Evolutionary conservation across 164 flowering plant species (phyloP), one percentile per base, ranked within the genome.

Genomic region (Akebia trifoliata): DNA sequence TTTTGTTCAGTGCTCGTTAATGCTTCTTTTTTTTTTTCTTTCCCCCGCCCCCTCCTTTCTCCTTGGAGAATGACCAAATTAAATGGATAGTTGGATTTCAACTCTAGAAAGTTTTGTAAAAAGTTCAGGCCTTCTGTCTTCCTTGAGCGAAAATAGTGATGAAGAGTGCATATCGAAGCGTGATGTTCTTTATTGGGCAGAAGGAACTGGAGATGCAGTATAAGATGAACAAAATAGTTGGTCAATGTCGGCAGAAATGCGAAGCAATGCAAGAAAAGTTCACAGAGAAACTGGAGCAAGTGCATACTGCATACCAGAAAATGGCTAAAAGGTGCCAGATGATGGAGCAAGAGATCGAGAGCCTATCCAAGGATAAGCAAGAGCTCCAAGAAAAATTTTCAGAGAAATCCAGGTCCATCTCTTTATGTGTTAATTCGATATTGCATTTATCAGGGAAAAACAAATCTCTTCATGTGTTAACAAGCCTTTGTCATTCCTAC

Each of bases 321-420:
- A 78, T 84, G 87, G 79, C 78, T 35, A 86, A 85, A 63, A 89
- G 81, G 75, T 89, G 95, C 67, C 98, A 92, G 68, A 81, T 87
- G 85, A 69, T 89, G 89, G 89, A 92, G 67, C 96, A 83, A 64
- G 95, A 92, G 78, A 72, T 78, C 25, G 96, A 85, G 72, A 83
- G 67, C 59, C 51, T 90, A 64, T 65, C 89, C 38, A 90, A 90
- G 72, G 96, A 94, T 64, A 90, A 90, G 69, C 89, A 86, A 63
- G 99, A 90, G 68, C 87, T 94, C 20, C 99, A 94, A 61, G 99
- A 90, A 60, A 90, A 94, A 59, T 87, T 94, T 63, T 60, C 97
- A 24, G 99, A 94, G 68, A 94, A 94, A 73, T 83, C 96, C 55
- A 87, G 97, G 99, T 84, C n/a, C 61, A 39, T 54, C 51, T 21